Evolutionary conservation across 306 rosid genomes (phyloP), one percentile per base, ranked within the genome.

Genomic region (Begonia fuchsioides): DNA sequence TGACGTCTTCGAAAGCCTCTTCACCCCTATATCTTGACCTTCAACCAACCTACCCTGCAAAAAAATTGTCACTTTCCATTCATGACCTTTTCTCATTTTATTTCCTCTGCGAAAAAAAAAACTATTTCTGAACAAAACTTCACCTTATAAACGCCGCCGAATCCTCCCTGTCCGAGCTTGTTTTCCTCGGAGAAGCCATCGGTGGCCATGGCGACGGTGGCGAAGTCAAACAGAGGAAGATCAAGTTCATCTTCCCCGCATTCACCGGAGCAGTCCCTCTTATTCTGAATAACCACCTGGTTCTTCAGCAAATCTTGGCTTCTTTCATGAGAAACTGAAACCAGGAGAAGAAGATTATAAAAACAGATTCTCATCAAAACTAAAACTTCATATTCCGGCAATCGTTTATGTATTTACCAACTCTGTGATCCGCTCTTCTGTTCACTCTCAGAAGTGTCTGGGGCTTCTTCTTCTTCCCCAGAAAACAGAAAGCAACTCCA

Each of bases 141-240:
- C 55, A 78, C 79, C 82, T 74, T 79, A 52, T 63, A 75, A 66
- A 78, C 79, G 0, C 71, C 55, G 38, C 86, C 81, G 57, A 75
- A 78, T 16, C 82, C 82, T 13, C 86, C 76, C 39, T 71, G 64
- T 14, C 82, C 82, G 12, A 79, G 51, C 52, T 66, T 72, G 51
- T 79, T 69, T 39, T 13, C 40, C 17, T 10, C 2, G 43, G 75
- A 72, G 47, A 79, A 79, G 48, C 67, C 11, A 50, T 49, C 15
- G 3, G 87, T 72, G 26, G 82, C 77, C 13, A 56, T 38, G 44
- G 58, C 68, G 54, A 66, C 52, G 52, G 69, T 66, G 44, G 69
- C 48, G 50, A 71, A 63, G 50, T 68, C 74, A 53, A 59, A 74
- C 32, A 55, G 58, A 47, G 79, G 86, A 44, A 78, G 53, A 50